These are phyloP conservation scores for Candida insectalens DNA, from an alignment of 805 yeast genomes.

Conservation along the genomic window DNA sequence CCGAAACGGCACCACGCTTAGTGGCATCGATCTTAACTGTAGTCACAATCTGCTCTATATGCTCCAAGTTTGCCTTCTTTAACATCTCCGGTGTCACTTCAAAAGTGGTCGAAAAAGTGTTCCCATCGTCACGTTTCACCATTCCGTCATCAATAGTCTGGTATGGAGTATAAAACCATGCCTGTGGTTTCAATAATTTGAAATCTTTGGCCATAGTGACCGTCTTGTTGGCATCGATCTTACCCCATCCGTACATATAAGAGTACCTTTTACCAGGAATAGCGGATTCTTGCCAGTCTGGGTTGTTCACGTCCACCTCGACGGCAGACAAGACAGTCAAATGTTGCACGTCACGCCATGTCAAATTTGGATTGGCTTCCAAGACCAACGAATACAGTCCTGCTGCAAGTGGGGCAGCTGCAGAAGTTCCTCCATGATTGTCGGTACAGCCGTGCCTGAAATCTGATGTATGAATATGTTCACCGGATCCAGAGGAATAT, in stretches of 20 bases:
- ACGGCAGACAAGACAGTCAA: slow-evolving; percentile 63
- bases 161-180: slow-evolving; percentile 56
- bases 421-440: slow-evolving; percentile 92
- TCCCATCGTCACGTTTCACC: neutral
- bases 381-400: slow-evolving; percentile 84
- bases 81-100: slow-evolving; percentile 41
- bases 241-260: slow-evolving; percentile 88
- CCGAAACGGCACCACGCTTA: slow-evolving; percentile 60
- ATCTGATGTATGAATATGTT: slow-evolving; percentile 84
- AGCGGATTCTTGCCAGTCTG: slow-evolving; percentile 65
- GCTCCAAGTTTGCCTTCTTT: slow-evolving; percentile 47
- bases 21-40: slow-evolving; percentile 59
- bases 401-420: slow-evolving; percentile 97
- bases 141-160: slow-evolving; percentile 3
- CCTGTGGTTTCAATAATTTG: slow-evolving; percentile 76
- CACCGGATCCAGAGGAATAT: slow-evolving; percentile 85
- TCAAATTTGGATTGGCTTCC: slow-evolving; percentile 73
- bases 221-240: slow-evolving; percentile 70
- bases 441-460: slow-evolving; percentile 58
- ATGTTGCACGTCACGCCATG: slow-evolving; percentile 95
- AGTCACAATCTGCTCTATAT: slow-evolving; percentile 80
- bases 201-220: slow-evolving; percentile 59
- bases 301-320: slow-evolving; percentile 57
- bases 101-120: slow-evolving; percentile 13
- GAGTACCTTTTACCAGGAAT: slow-evolving; percentile 59